Evolutionary conservation across 2,329 filamentous ascomycete species (phyloP), one percentile per base, ranked within the genome.

Genomic region (Epichloe sp.): DNA sequence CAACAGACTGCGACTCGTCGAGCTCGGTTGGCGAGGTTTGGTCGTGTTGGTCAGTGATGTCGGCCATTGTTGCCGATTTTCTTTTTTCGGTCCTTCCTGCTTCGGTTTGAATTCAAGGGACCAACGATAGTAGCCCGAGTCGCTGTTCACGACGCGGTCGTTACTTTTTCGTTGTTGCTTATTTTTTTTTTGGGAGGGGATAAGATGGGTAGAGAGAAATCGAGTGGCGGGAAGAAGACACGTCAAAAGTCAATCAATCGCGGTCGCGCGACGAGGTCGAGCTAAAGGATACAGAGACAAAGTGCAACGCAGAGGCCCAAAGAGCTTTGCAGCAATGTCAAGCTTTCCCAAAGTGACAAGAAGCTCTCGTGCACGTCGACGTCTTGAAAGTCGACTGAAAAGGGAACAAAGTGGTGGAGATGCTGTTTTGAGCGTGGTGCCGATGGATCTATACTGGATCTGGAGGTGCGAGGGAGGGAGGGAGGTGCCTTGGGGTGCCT

Each of bases 1-100:
- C 85, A 61, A 80, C 76, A 59, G 78, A 72, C 64, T 87, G 82
- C 60, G 78, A 68, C 60, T 89, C 85, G 63, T 88, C 85, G 65
- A 85, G 78, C 62, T 85, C 83, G 61, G 79, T 82, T 56, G 84
- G 81, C 60, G 85, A 85, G 62, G 82, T 82, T 66, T 87, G 83
- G 63, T 86, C 82, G 75, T 86, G 82, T 67, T 86, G 83, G 65
- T 86, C 82, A 60, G 83, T 80, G 71, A 88, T 85, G 73, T 89
- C 85, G 76, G 83, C 83, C 85, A 89, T 88, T 54, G 52, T 55
- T 53, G 50, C 49, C 53, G 51, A 34, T 52, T 53, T 41, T 4
- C 12, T 38, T 43, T 38, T 38, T 51, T 21, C 5, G 23, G 17
- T 35, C 34, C 35, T 35, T 35, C 40, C 35, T 35, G 38, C 23